Evolutionary conservation across 148 eudicot genomes (phyloP).

Genomic region (Bassia scoparia): DNA sequence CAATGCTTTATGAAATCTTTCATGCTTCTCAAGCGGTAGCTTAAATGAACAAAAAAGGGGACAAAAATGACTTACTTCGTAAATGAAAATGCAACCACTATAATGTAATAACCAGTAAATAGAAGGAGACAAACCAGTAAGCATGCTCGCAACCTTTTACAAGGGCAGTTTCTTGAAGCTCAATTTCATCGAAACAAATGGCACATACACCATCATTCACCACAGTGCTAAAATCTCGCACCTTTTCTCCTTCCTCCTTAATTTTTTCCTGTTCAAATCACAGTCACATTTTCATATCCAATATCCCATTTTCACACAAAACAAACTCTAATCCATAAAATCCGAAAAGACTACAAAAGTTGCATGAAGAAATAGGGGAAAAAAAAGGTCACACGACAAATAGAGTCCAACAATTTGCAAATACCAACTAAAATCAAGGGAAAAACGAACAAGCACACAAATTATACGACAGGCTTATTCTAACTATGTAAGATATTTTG

Average conservation of each 20-base stretch:
- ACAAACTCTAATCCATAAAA: background rate
- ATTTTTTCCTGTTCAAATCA: conserved; percentile 30
- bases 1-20: conserved; percentile 43
- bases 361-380: too few relatives aligned
- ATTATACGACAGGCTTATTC: too few relatives aligned
- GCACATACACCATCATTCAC: conserved; percentile 72
- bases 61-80: too few relatives aligned
- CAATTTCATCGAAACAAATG: conserved; percentile 75
- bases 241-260: conserved; percentile 26
- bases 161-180: conserved; percentile 80
- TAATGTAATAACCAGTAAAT: background rate
- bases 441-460: too few relatives aligned
- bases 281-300: background rate
- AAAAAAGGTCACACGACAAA: too few relatives aligned
- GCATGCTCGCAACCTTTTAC: conserved; percentile 99
- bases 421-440: too few relatives aligned
- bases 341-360: too few relatives aligned
- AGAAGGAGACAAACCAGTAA: conserved; percentile 79
- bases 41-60: too few relatives aligned
- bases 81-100: background rate
- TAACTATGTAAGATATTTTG: too few relatives aligned
- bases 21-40: conserved; percentile 46
- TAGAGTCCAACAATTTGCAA: too few relatives aligned
- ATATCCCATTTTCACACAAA: background rate
- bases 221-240: conserved; percentile 6